phyloP scores from a whole-genome alignment of 257 asterid genomes.

The Capsicum baccatum region DNA sequence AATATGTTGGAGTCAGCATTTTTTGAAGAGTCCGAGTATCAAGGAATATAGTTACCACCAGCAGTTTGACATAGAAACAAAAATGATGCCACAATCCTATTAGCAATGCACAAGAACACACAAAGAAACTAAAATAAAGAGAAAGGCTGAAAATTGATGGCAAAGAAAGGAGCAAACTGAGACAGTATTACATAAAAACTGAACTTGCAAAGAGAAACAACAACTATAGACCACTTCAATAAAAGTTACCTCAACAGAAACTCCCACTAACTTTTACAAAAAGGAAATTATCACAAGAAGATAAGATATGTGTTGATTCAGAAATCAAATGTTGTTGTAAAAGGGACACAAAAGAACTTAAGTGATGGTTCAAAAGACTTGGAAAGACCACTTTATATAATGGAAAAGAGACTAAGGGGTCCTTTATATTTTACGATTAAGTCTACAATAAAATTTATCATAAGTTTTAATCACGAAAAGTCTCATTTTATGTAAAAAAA shows the following conservation, averaged over 20 bases:
- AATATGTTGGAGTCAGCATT: no score
- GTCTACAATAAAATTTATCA: no score
- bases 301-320: not conserved
- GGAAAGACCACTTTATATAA: constrained; percentile 19
- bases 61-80: not conserved
- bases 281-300: constrained; percentile 12
- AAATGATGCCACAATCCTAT: not conserved
- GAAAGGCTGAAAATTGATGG: not conserved
- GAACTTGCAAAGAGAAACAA: not conserved
- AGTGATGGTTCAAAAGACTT: constrained; percentile 10
- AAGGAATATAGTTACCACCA: not conserved
- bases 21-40: no score
- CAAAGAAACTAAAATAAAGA: not conserved
- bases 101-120: not conserved
- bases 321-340: constrained; percentile 11
- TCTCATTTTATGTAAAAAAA: no score
- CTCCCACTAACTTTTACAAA: constrained; percentile 1
- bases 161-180: not conserved
- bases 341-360: not conserved
- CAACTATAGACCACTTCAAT: not conserved
- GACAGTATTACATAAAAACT: not conserved
- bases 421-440: no score
- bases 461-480: no score
- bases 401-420: not conserved
- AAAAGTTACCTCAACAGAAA: constrained; percentile 23